Evolutionary conservation across 352 stramenopile species (phyloP).

Genomic region (Detonula confervacea): DNA sequence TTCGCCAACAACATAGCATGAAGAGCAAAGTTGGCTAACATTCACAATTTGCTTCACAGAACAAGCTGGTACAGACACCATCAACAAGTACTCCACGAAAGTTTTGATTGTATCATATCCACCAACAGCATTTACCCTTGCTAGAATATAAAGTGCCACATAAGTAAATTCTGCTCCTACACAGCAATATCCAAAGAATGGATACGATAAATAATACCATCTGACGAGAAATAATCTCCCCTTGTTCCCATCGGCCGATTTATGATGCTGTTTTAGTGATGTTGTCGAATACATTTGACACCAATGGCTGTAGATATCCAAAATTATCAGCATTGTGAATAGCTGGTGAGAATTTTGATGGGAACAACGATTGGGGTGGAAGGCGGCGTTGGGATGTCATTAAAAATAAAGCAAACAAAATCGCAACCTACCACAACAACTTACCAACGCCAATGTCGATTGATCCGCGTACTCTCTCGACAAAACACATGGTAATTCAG

Average conservation of each 20-base stretch:
- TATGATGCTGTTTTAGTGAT: constrained; percentile 90
- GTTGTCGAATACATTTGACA: constrained; percentile 95
- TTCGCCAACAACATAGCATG: constrained; percentile 76
- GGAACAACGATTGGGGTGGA: no score
- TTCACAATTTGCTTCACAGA: constrained; percentile 82
- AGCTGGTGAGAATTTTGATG: constrained; percentile 26
- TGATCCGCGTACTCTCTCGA: no score
- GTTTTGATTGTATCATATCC: no score
- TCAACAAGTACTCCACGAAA: constrained; percentile 46
- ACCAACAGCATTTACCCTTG: constrained; percentile 12
- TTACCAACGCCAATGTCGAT: no score
- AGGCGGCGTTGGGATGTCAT: no score
- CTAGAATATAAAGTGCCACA: constrained; percentile 68
- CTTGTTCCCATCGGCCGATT: constrained; percentile 88
- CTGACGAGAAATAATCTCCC: constrained; percentile 94
- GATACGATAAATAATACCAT: constrained; percentile 87
- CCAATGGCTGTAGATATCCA: constrained; percentile 98
- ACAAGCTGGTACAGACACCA: constrained; percentile 66
- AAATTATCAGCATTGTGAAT: constrained; percentile 88
- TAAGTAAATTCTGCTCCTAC: constrained; percentile 84
- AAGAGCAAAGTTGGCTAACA: constrained; percentile 78
- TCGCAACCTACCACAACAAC: no score
- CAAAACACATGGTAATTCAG: no score
- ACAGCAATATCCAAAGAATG: constrained; percentile 86
- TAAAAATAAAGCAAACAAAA: no score